These are phyloP conservation scores for Beta lomatogona DNA, from an alignment of 179 eudicot genomes.

Conservation along the genomic window DNA sequence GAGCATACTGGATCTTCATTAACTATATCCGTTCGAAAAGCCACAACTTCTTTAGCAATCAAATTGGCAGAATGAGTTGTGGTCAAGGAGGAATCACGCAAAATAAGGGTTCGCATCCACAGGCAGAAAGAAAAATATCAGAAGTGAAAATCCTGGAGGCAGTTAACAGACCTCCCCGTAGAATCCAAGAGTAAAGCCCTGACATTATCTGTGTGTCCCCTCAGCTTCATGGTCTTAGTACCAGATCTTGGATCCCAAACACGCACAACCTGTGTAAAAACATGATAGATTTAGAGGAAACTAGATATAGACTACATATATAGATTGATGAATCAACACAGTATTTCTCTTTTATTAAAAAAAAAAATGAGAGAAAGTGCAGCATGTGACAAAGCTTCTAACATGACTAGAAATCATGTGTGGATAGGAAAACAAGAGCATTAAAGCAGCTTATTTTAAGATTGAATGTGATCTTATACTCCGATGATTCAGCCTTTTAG, in stretches of 20 bases:
- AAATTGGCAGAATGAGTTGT: not conserved
- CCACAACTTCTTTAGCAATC: not conserved
- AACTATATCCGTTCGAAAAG: not conserved
- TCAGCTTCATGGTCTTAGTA: constrained; percentile 92
- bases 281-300: constrained; percentile 5
- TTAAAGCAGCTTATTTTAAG: not conserved
- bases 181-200: constrained; percentile 92
- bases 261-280: constrained; percentile 74
- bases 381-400: constrained; percentile 13
- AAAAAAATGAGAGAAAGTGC: not conserved
- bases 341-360: no score
- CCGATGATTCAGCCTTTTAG: not conserved
- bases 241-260: constrained; percentile 99
- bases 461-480: not conserved
- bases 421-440: not conserved
- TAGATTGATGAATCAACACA: not conserved
- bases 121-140: not conserved
- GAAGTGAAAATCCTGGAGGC: not conserved
- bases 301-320: not conserved
- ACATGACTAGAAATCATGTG: not conserved
- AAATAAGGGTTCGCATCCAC: not conserved
- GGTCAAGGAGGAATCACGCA: not conserved
- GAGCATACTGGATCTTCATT: not conserved
- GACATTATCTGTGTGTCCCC: constrained; percentile 97
- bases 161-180: constrained; percentile 80